Conservation (phyloP, 2,329 filamentous ascomycete species). For the Rhynchosporium graminicola region DNA sequence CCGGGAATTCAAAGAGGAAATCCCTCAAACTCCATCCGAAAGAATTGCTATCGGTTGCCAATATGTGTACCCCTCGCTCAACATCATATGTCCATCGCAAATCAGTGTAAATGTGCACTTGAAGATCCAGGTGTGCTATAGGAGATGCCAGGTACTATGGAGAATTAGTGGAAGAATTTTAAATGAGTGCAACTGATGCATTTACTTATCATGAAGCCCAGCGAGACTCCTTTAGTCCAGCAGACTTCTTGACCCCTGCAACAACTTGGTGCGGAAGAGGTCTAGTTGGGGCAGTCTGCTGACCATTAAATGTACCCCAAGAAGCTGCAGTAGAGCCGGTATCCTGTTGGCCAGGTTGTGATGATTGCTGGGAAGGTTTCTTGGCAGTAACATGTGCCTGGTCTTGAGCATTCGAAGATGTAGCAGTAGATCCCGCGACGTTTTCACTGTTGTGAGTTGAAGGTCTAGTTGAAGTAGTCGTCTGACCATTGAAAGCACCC, state of each 20-base stretch:
- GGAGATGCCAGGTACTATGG: not conserved
- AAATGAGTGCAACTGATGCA: not conserved
- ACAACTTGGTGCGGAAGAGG: not conserved
- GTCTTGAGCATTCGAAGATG: too few relatives aligned
- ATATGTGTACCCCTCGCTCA: not conserved
- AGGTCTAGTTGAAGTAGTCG: too few relatives aligned
- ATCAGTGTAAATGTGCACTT: conserved; percentile 1
- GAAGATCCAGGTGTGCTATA: conserved; percentile 2
- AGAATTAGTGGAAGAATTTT: not conserved
- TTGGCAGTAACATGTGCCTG: too few relatives aligned
- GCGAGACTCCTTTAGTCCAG: not conserved
- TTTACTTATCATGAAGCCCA: conserved; percentile 4
- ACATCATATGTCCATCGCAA: not conserved
- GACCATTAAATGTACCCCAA: too few relatives aligned
- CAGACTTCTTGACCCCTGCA: not conserved
- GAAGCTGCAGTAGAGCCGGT: too few relatives aligned
- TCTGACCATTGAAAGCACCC: too few relatives aligned
- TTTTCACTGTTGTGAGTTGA: too few relatives aligned
- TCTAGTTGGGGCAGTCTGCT: not conserved
- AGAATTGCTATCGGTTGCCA: not conserved
- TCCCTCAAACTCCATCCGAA: not conserved
- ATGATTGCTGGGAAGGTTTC: too few relatives aligned
- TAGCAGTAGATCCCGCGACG: too few relatives aligned
- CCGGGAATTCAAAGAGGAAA: conserved; percentile 4
- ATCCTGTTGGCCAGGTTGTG: too few relatives aligned